Base-by-base conservation (phyloP, 1,139 yeast genomes). In the Candida sanyaensis region DNA sequence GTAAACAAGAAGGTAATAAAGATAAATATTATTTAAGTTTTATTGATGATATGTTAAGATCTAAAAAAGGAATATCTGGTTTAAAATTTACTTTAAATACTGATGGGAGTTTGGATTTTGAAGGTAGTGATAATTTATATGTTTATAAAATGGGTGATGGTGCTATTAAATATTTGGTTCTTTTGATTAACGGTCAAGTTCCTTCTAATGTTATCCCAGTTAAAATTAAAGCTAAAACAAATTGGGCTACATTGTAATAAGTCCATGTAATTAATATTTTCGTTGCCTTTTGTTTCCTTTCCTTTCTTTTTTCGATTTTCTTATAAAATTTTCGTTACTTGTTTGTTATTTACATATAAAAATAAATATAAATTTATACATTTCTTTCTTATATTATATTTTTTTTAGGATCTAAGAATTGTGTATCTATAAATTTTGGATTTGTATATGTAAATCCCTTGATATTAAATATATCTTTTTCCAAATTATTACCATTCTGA, bases 371-470 rank as follows among this genome's bases (percentile, higher is more conserved):
- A 6, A 33, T 33, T 21, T 28, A 28, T 17, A 28, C 28, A 6
- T 26, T 26, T 26, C 28, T 26, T 26, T 3, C 28, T 26, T 26
- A 26, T 26, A 26, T 26, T 26, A 26, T 26, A 26, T 26, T 24
- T 29, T 42, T 17, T 36, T 28, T 34, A 29, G 39, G 47, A 42
- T 43, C 44, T 41, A 46, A 46, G 26, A 33, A 33, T n/a, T 38
- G 38, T 7, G 33, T 31, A 38, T 54, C 53, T 47, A 75, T 57
- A 51, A 66, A 73, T 39, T 67, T 69, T 43, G 75, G 76, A 57
- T 75, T 73, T 1, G 75, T 75, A 55, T 67, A 75, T 1, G 78
- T 69, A 49, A 75, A 75, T 13, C 75, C 79, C 39, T 71, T 68
- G 28, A 75, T 71, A 53, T 73, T 73, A 46, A 75, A 60, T 32